These are phyloP conservation scores for Cyclaneusma minus DNA, from an alignment of 2,329 filamentous ascomycete genomes.

Conservation along the genomic window DNA sequence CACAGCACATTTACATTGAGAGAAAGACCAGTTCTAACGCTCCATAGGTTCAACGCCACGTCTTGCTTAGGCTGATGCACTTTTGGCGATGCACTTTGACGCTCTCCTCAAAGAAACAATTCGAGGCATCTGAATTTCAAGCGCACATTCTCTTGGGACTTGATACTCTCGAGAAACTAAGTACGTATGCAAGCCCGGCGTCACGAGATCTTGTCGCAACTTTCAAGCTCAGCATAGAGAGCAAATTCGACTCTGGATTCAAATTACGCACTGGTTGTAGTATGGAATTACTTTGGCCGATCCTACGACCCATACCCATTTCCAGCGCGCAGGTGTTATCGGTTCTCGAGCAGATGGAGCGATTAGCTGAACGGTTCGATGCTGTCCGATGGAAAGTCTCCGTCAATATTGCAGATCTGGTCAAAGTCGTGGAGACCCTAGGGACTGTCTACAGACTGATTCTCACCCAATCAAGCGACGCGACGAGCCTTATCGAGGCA, in stretches of 20 bases:
- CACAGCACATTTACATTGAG: no score
- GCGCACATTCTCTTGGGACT: slow-evolving; percentile 35
- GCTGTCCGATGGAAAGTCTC: slow-evolving; percentile 40
- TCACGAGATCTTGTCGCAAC: slow-evolving; percentile 4
- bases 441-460: slow-evolving; percentile 40
- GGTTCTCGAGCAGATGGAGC: slow-evolving; percentile 34
- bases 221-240: slow-evolving; percentile 25
- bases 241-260: slow-evolving; percentile 53
- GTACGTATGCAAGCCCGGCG: slow-evolving; percentile 1
- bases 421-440: slow-evolving; percentile 36
- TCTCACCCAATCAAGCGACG: slow-evolving; percentile 26
- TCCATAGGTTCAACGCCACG: slow-evolving; percentile 15
- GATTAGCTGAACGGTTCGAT: slow-evolving; percentile 44
- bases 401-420: slow-evolving; percentile 33
- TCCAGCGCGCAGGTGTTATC: slow-evolving; percentile 28
- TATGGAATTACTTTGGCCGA: slow-evolving; percentile 68
- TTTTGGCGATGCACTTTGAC: slow-evolving; percentile 38
- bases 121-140: slow-evolving; percentile 49
- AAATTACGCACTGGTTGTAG: slow-evolving; percentile 59
- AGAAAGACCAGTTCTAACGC: slow-evolving; percentile 14
- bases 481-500: slow-evolving; percentile 30
- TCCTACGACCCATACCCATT: slow-evolving; percentile 48
- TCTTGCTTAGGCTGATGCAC: slow-evolving; percentile 27
- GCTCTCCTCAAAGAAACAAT: slow-evolving; percentile 27
- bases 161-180: slow-evolving; percentile 5